A percentile compares a stretch with the other conserved stretches of the same genome.
phyloP scores from a whole-genome alignment of 495 filamentous ascomycete species.

The Penicillium simplicissimum region DNA sequence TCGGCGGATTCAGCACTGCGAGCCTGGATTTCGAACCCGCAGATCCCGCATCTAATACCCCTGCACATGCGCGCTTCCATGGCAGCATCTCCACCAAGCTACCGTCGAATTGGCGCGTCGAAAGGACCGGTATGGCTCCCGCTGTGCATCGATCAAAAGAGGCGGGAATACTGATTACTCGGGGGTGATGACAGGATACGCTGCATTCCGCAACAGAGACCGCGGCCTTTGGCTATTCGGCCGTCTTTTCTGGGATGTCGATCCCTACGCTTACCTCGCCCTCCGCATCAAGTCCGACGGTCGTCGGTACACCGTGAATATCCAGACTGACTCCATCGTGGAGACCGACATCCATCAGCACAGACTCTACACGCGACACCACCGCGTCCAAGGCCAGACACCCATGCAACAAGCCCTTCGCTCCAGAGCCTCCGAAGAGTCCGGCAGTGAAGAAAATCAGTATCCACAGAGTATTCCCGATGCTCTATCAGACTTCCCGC shows the following conservation, averaged over 20 bases:
- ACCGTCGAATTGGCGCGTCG: slow-evolving; percentile 50
- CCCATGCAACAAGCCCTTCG: slow-evolving; percentile 11
- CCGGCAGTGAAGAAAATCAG: slow-evolving; percentile 24
- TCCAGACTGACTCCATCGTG: slow-evolving; percentile 91
- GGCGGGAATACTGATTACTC: slow-evolving; percentile 4
- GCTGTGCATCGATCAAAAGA: neutral
- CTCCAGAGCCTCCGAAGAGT: slow-evolving; percentile 21
- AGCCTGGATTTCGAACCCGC: slow-evolving; percentile 66
- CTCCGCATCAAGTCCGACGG: slow-evolving; percentile 91
- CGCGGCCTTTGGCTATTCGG: slow-evolving; percentile 71
- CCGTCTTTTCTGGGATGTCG: slow-evolving; percentile 79
- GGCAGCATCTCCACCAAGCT: slow-evolving; percentile 86
- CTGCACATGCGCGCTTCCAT: slow-evolving; percentile 73
- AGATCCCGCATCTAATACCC: slow-evolving; percentile 42
- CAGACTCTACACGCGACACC: slow-evolving; percentile 74
- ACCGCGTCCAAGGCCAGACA: slow-evolving; percentile 33
- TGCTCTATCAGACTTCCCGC: slow-evolving; percentile 42
- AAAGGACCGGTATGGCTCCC: slow-evolving; percentile 64
- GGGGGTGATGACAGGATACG: slow-evolving; percentile 67
- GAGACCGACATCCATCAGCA: slow-evolving; percentile 96
- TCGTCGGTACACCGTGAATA: slow-evolving; percentile 87
- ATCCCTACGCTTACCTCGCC: slow-evolving; percentile 83
- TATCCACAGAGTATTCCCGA: slow-evolving; percentile 37
- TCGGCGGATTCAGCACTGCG: slow-evolving; percentile 80
- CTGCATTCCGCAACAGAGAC: slow-evolving; percentile 76